Conservation (phyloP, 345 rosid species). For the Excoecaria agallocha region DNA sequence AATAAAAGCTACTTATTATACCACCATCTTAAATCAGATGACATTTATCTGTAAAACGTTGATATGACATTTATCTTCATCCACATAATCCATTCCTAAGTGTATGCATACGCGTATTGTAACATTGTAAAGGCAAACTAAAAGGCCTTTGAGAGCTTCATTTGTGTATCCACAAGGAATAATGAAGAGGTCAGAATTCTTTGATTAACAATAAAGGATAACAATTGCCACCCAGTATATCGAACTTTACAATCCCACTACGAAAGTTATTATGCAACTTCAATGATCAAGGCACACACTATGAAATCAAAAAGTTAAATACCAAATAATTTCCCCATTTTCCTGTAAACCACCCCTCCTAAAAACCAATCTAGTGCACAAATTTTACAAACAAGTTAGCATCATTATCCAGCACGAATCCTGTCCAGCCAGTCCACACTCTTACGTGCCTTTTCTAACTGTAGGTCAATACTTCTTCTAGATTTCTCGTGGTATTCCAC, state of each 20-base stretch:
- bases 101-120: background rate
- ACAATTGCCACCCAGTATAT: constrained; percentile 9
- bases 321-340: constrained; percentile 12
- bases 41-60: too few species aligned
- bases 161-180: background rate
- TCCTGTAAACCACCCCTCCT: background rate
- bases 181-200: constrained; percentile 10
- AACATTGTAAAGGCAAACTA: background rate
- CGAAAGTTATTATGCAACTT: constrained; percentile 9
- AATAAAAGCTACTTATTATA: too few species aligned
- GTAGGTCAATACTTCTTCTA: constrained; percentile 68
- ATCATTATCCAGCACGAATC: constrained; percentile 13
- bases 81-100: too few species aligned
- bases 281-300: constrained; percentile 16
- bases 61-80: too few species aligned
- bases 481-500: constrained; percentile 79
- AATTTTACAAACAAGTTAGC: constrained; percentile 13
- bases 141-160: background rate
- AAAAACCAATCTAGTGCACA: constrained; percentile 16
- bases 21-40: too few species aligned
- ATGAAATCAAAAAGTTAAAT: constrained; percentile 1
- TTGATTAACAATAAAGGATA: constrained; percentile 9
- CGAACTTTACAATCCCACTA: constrained; percentile 8
- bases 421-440: constrained; percentile 57
- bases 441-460: constrained; percentile 69